Evolutionary conservation across 352 stramenopile genomes (phyloP), one percentile per base, ranked within the genome.

Genomic region (Phytophthora pluvialis): DNA sequence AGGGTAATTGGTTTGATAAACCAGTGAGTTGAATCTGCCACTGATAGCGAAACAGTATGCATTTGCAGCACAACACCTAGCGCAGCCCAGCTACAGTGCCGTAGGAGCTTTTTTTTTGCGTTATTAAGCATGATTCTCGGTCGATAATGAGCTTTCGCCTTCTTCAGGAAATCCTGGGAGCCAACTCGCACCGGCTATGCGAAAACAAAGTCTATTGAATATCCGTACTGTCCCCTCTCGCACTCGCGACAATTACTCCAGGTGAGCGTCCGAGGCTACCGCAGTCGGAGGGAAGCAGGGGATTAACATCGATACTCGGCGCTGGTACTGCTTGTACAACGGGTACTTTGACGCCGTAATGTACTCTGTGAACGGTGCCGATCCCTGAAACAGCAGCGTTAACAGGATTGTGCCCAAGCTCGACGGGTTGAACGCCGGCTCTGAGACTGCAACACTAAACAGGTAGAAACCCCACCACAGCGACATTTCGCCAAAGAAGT

Each of bases 391-490:
- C 32, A 98, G 77, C 39, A 96, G 38, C 36, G 88, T 78, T 10
- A 98, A 72, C 33, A 97, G 60, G 29, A 95, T 46, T n/a, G 76
- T 87, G 28, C 94, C 94, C 11, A 93, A 35, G 31, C 75, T 64
- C 18, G 88, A 92, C 79, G 81, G 89, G 72, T 98, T 98, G 44
- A 83, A 55, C 31, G 50, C 39, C 4, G 64, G 60, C 13, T 78
- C 72, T 2, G 72, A 78, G 4, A 84, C 70, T 44, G 84, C 72
- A n/a, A 97, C 67, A 33, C 84, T 89, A 69, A 98, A 98, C 6
- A 96, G 60, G 64, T 97, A 98, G 67, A 94, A 97, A 4, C 80
- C 81, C 61, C 94, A 96, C 94, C 94, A 98, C 43, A 97, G 70
- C 11, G 59, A 73, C 66, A 97, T 91, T 64, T 98, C 94, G 8